phyloP scores from a whole-genome alignment of 2,329 filamentous ascomycete species.

The Penicillium expansum region DNA sequence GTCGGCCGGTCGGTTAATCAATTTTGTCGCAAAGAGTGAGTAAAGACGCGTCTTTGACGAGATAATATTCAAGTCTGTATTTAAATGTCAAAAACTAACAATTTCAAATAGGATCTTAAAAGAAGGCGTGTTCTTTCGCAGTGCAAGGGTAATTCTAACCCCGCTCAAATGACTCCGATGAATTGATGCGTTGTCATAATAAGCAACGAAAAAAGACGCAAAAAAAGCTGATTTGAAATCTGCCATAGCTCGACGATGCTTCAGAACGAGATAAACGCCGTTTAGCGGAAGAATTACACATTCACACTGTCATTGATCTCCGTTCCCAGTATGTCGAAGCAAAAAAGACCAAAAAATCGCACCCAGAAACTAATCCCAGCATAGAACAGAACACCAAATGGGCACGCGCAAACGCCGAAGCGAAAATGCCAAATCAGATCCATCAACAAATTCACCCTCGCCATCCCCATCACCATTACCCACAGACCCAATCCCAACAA shows the following conservation, averaged over 20 bases:
- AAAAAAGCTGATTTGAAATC: neutral
- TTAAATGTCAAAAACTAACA: slow-evolving; percentile 1
- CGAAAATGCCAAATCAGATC: slow-evolving; percentile 30
- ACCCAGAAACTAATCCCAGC: neutral
- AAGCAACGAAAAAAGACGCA: neutral
- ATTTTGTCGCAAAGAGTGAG: slow-evolving; percentile 56
- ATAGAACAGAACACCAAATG: slow-evolving; percentile 71
- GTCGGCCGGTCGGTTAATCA: slow-evolving; percentile 66
- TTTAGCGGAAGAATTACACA: slow-evolving; percentile 59
- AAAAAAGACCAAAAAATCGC: too few species aligned
- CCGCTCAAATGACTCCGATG: neutral
- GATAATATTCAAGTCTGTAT: neutral
- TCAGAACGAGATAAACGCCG: slow-evolving; percentile 61
- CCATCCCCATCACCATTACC: too few species aligned
- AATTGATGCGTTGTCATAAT: neutral
- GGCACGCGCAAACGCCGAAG: slow-evolving; percentile 61
- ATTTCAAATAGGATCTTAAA: slow-evolving; percentile 45
- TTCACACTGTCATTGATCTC: slow-evolving; percentile 75
- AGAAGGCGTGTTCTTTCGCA: slow-evolving; percentile 66
- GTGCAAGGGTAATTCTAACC: slow-evolving; percentile 57
- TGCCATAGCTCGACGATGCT: slow-evolving; percentile 63
- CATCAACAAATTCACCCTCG: slow-evolving; percentile 2
- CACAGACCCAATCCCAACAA: slow-evolving; percentile 46
- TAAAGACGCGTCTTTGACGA: neutral
- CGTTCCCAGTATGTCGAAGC: slow-evolving; percentile 65